Evolutionary conservation across 2,329 filamentous ascomycete species (phyloP), one percentile per base, ranked within the genome.

Genomic region (Sporothrix globosa): DNA sequence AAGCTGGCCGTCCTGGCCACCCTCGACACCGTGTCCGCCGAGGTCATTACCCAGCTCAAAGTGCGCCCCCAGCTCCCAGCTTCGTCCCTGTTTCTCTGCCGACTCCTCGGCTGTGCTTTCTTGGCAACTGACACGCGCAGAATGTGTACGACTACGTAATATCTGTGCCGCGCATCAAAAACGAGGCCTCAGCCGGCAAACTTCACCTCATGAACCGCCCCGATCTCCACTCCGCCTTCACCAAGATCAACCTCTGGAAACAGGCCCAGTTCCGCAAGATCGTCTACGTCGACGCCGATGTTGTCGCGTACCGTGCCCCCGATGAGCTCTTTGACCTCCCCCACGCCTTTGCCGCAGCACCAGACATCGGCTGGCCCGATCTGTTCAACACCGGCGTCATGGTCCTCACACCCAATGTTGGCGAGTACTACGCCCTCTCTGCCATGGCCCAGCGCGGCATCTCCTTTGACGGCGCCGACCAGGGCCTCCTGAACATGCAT

Each of bases 371-470:
- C 75, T 99, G 96, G 96, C 96, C 96, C 46, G 96, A 99, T 81
- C 87, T 94, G 72, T 98, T 98, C 88, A 99, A 99, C 81, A 93
- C 92, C n/a, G 96, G 96, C 77, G 89, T 99, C 75, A 96, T 99
- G 93, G 93, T 93, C 48, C 81, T 99, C 72, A 90, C 86, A 19
- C 96, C 96, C 46, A 91, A 95, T 80, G 84, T 94, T 86, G 91
- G 90, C 70, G 94, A 97, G 75, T 98, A 94, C 81, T 90, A 93
- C 81, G 91, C 92, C 54, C 85, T 99, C 77, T 84, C 89, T 73
- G 92, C 92, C 73, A 89, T 97, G 85, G 93, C 96, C 34, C 87
- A 93, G 75, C 86, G 90, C 69, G 94, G 94, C 34, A 92, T 95
- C 78, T 97, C 94, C 74, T 99, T 99, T 77, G 96, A 99, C 79